A percentile compares a stretch with the other conserved stretches of the same genome.
Conservation (phyloP, 1,284 basidiomycete genomes). For the Tilletia horrida region DNA sequence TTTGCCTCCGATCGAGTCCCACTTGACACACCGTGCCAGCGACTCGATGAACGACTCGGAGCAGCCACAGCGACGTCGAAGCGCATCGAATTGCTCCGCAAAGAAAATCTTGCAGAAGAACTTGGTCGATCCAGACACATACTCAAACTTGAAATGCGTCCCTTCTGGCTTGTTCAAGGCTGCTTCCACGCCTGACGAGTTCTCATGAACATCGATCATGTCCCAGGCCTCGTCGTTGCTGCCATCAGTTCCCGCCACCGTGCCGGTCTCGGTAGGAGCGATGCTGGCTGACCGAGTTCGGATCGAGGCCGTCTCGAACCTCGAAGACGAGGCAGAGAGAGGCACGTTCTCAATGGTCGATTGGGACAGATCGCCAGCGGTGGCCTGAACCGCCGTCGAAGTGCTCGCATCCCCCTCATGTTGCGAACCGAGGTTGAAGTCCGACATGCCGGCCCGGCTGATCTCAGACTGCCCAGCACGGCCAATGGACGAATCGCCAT, state of each 20-base stretch:
- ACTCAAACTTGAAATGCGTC: constrained; percentile 52
- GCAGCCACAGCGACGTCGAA: constrained; percentile 86
- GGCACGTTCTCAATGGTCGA: not conserved
- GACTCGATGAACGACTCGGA: constrained; percentile 91
- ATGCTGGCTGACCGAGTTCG: not conserved
- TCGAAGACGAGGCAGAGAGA: too few species aligned
- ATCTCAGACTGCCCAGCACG: not conserved
- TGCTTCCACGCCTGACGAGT: constrained; percentile 33
- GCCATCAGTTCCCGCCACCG: not conserved
- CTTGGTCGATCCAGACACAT: constrained; percentile 70
- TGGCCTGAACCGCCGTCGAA: not conserved
- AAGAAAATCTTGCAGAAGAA: constrained; percentile 89
- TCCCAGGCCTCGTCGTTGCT: constrained; percentile 29
- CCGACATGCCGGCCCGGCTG: too few species aligned
- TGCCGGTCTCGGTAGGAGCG: not conserved
- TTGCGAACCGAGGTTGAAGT: not conserved
- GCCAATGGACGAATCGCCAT: not conserved
- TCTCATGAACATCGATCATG: constrained; percentile 28
- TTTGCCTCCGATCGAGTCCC: constrained; percentile 93
- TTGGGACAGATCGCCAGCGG: not conserved
- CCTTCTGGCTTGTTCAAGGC: constrained; percentile 43
- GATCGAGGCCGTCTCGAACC: not conserved
- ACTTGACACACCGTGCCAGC: constrained; percentile 88
- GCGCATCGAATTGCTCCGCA: constrained; percentile 92
- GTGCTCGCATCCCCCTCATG: not conserved